Evolutionary conservation across 495 filamentous ascomycete genomes (phyloP), one percentile per base, ranked within the genome.

Genomic region (Hyaloscypha hepaticicola): DNA sequence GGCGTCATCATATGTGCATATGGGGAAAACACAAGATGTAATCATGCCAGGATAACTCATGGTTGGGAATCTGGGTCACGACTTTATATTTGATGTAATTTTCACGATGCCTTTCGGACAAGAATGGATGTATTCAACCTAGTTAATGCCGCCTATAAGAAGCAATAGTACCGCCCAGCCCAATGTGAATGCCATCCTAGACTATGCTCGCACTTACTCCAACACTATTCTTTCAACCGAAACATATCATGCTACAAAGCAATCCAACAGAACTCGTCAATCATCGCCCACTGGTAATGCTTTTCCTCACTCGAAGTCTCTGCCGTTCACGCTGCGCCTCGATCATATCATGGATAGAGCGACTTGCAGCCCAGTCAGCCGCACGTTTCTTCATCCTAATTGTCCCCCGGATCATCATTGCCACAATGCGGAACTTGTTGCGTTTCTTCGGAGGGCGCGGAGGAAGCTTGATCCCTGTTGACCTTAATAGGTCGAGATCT

Each of bases 401-500:
- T n/a, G 56, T 68, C 1, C 69, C 66, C 4, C 63, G 50, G 26
- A 73, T 41, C 53, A 69, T 65, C 16, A 49, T 19, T 2, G 58
- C 69, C 1, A 70, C 66, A 3, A 14, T 38, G 25, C 60, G 64
- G 45, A 79, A 66, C 11, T 74, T 74, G 4, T 71, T 75, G 38
- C 38, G 38, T 16, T 74, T 78, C 64, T 74, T 77, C 58, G 77
- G 70, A 25, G 77, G 73, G 7, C 72, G 68, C 59, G 78, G 74
- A 9, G 81, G 77, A 22, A 55, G 63, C 61, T 81, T 82, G 69
- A 90, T 83, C 56, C 89, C 88, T 82, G 96, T 96, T 63, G 88
- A 83, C 63, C 86, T 81, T 61, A 98, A 86, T 73, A 96, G 88
- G 48, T 85, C 83, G 33, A 99, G 85, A 72, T 97, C 91, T 66